phyloP scores from a whole-genome alignment of 805 yeast species.

The Wickerhamomyces bisporus region DNA sequence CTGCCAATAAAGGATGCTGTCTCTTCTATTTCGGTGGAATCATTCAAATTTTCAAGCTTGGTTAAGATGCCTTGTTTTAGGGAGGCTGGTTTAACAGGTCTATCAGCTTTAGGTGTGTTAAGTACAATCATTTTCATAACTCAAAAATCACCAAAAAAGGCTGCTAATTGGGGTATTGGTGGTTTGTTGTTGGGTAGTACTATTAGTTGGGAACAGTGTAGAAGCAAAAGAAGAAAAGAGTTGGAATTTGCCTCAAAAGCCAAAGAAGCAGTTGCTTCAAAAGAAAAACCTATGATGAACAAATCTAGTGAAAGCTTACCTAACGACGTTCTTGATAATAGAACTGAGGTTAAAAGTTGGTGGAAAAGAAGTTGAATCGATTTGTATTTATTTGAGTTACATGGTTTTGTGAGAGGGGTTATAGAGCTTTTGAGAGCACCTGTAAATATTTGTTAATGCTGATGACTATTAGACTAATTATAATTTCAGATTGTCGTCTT shows the following conservation, averaged over 20 bases:
- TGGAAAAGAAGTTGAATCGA: slow-evolving; percentile 17
- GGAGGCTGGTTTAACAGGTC: slow-evolving; percentile 73
- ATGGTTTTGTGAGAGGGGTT: too few relatives aligned
- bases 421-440: too few relatives aligned
- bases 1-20: slow-evolving; percentile 36
- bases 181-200: slow-evolving; percentile 76
- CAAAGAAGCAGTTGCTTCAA: slow-evolving; percentile 39
- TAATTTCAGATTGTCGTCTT: too few relatives aligned
- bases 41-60: slow-evolving; percentile 47
- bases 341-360: slow-evolving; percentile 24
- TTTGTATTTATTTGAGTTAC: too few relatives aligned
- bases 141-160: slow-evolving; percentile 54
- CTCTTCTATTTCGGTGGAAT: slow-evolving; percentile 38
- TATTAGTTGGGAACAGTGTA: slow-evolving; percentile 91
- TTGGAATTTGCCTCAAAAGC: slow-evolving; percentile 67
- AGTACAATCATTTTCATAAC: slow-evolving; percentile 63
- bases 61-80: slow-evolving; percentile 70
- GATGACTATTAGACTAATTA: too few relatives aligned
- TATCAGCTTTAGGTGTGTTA: slow-evolving; percentile 64
- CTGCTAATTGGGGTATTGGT: slow-evolving; percentile 79
- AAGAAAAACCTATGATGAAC: slow-evolving; percentile 32
- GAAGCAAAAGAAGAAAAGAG: slow-evolving; percentile 61
- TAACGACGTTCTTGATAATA: slow-evolving; percentile 21
- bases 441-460: too few relatives aligned
- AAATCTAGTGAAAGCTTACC: slow-evolving; percentile 20